Evolutionary conservation across 768 basidiomycete genomes (phyloP), one percentile per base, ranked within the genome.

Genomic region (Suillus plorans): DNA sequence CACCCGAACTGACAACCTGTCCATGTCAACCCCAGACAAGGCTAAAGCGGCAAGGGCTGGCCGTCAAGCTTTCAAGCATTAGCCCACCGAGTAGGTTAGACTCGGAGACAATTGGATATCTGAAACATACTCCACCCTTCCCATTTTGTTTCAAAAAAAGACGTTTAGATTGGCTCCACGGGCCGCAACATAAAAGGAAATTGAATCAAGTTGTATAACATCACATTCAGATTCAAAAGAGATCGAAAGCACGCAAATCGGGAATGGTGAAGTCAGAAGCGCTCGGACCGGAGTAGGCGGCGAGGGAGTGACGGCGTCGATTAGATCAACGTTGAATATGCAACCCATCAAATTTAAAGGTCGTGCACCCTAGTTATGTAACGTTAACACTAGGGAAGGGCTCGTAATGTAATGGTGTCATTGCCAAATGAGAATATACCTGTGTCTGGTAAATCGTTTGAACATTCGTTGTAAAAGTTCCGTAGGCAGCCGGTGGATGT

Each of bases 241-340:
- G 44, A 45, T n/a, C n/a, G 44, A 45, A 45, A 0, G 71, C 69
- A 22, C n/a, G 12, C 47, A 10, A 9, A 22, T 31, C 31, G 6
- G 12, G 3, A n/a, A 9, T 47, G n/a, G 10, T 47, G 9, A 47
- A 45, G 44, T 44, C 42, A 44, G 2, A 44, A 44, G 7, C 44
- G 9, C 44, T n/a, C n/a, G 10, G 45, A n/a, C 10, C 20, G 44
- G 20, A 45, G 44, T 5, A 20, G n/a, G n/a, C n/a, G n/a, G n/a
- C n/a, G n/a, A n/a, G n/a, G n/a, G n/a, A n/a, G n/a, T n/a, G n/a
- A n/a, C n/a, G n/a, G n/a, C n/a, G n/a, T n/a, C n/a, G 14, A 52
- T 8, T 16, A 52, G 16, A 18, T 25, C 25, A 6, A 7, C 13
- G 22, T 50, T 25, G 49, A 50, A 50, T 28, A 25, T 16, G 14